Conservation (phyloP, 805 yeast species). For the Henningerozyma blattae region DNA sequence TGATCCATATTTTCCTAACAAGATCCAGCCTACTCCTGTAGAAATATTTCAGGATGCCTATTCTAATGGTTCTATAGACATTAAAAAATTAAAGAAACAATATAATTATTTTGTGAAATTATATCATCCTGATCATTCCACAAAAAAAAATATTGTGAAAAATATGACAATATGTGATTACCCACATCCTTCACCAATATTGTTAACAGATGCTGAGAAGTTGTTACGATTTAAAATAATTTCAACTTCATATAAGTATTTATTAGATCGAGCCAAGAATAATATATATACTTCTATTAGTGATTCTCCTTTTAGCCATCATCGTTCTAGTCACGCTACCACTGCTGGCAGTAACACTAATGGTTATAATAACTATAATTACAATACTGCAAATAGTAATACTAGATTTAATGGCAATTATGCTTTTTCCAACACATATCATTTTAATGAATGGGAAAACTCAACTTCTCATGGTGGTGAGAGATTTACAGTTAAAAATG, state of each 20-base stretch:
- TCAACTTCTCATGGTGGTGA: constrained; percentile 9
- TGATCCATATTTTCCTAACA: constrained; percentile 42
- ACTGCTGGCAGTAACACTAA: background rate
- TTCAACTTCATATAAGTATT: constrained; percentile 46
- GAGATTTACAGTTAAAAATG: constrained; percentile 32
- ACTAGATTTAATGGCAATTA: constrained; percentile 33
- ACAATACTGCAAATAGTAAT: constrained; percentile 42
- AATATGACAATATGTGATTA: background rate
- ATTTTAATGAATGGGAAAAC: constrained; percentile 27
- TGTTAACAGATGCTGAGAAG: constrained; percentile 20
- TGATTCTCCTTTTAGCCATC: constrained; percentile 7
- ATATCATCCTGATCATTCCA: constrained; percentile 67
- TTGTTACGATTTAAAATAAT: constrained; percentile 37
- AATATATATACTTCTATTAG: constrained; percentile 33
- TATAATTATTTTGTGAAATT: constrained; percentile 55
- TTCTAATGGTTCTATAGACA: constrained; percentile 23
- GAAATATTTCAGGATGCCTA: constrained; percentile 43
- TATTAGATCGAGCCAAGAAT: constrained; percentile 34
- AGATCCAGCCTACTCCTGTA: constrained; percentile 52
- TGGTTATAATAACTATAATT: constrained; percentile 21
- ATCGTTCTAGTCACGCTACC: constrained; percentile 2
- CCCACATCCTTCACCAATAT: too few relatives aligned
- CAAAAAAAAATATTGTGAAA: constrained; percentile 5
- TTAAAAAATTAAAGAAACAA: constrained; percentile 30
- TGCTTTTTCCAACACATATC: constrained; percentile 6